Evolutionary conservation across 768 basidiomycete species (phyloP), one percentile per base, ranked within the genome.

Genomic region (Podaxis mareebaensis): DNA sequence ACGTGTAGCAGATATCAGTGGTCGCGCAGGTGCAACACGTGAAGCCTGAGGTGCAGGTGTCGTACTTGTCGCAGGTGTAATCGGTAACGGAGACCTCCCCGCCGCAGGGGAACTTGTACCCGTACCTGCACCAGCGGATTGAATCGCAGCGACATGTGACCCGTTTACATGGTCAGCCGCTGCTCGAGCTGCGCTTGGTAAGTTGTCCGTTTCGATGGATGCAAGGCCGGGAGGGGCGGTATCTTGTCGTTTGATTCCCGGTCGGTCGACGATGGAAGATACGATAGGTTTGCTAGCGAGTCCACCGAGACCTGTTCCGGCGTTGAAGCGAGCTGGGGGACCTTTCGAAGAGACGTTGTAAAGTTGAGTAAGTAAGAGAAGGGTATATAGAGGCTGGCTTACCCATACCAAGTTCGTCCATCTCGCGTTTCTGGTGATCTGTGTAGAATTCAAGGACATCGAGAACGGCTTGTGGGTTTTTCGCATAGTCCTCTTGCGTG

Each of bases 361-460:
- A 64, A 54, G 68, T 63, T 64, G 8, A 28, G 24, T 46, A 17
- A 53, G 49, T 51, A 15, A 51, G 49, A 53, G 20, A 13, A 24
- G 33, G 11, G 40, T 39, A 17, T 20, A n/a, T 71, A 13, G 68
- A 73, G 38, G 66, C 69, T 33, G 58, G 68, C 69, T 64, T 63
- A 74, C 79, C 75, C 39, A 75, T 55, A 2, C 72, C 71, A 55
- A 79, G 67, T 58, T 83, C 81, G 69, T 95, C 93, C 70, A 89
- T 76, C 73, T 96, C 94, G n/a, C 94, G 91, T 73, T 95, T 96
- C 79, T 96, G 94, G 69, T 94, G 93, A 74, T 96, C 95, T 12
- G 96, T 98, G 75, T 98, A 99, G 78, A 99, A 99, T 72, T 99
- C 96, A 65, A 99, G 88, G 1, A 97, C 96, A 65, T 98, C 96